phyloP scores from a whole-genome alignment of 1,139 yeast genomes.

The Geotrichum carabidarum region DNA sequence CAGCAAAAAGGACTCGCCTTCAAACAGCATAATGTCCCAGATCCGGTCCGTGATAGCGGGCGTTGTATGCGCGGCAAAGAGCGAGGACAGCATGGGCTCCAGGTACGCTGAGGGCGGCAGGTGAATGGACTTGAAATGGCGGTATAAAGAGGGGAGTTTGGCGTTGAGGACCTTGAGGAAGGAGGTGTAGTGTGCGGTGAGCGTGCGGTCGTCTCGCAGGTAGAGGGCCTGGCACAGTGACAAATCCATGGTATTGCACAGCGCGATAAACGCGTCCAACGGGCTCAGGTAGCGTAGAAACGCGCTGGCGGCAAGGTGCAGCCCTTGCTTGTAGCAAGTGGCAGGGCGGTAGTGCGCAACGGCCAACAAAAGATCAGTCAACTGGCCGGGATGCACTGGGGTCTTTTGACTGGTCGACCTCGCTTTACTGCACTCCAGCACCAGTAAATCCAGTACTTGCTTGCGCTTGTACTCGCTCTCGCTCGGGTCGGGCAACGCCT shows the following conservation, averaged over 20 bases:
- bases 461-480: background rate
- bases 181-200: constrained; percentile 38
- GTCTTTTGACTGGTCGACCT: constrained; percentile 45
- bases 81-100: constrained; percentile 37
- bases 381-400: constrained; percentile 36
- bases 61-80: constrained; percentile 38
- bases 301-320: constrained; percentile 40
- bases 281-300: constrained; percentile 41
- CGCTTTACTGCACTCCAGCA: background rate
- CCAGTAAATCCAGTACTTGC: constrained; percentile 24
- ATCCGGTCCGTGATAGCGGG: constrained; percentile 42
- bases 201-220: constrained; percentile 30
- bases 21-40: constrained; percentile 56
- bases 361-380: constrained; percentile 35
- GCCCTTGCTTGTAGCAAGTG: constrained; percentile 29
- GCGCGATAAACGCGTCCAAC: constrained; percentile 43
- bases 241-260: constrained; percentile 44
- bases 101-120: constrained; percentile 40
- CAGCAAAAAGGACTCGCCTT: constrained; percentile 50
- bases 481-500: background rate
- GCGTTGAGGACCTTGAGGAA: constrained; percentile 47
- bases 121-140: constrained; percentile 47
- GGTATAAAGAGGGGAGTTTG: constrained; percentile 44
- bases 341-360: constrained; percentile 33
- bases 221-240: constrained; percentile 32